Evolutionary conservation across 805 yeast species (phyloP).

Genomic region (Candida incommunis): DNA sequence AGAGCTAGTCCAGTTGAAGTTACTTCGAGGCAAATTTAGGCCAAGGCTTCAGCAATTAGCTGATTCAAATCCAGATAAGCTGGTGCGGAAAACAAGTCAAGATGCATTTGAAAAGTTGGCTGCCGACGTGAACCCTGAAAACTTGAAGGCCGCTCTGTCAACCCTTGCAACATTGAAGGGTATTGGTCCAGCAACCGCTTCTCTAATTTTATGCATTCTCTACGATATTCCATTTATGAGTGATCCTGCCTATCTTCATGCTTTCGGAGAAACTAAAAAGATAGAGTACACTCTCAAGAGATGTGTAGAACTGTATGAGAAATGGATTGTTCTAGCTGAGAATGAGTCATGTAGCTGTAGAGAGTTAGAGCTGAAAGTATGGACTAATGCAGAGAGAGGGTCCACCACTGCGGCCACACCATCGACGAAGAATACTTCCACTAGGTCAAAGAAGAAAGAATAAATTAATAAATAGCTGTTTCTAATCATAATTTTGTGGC

Average conservation of each 20-base stretch:
- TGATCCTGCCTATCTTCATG: background rate
- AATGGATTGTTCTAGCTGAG: background rate
- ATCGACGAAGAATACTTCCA: background rate
- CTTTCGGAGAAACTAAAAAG: background rate
- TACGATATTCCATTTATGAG: constrained; percentile 1
- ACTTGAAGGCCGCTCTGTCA: background rate
- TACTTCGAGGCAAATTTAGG: background rate
- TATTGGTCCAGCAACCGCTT: background rate
- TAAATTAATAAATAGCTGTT: no score
- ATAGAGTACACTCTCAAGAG: background rate
- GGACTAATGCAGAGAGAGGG: background rate
- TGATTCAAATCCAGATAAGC: background rate
- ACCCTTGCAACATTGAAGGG: background rate
- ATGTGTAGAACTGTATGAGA: background rate
- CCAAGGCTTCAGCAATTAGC: background rate
- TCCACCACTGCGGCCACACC: background rate
- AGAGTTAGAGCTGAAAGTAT: background rate
- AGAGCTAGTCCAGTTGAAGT: background rate
- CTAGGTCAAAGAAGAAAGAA: background rate
- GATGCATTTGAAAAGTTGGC: background rate
- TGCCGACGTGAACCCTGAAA: background rate
- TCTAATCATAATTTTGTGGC: no score
- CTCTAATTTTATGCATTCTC: background rate
- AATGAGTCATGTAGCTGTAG: background rate
- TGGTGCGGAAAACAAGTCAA: background rate